A percentile compares a stretch with the other conserved stretches of the same genome.
Evolutionary conservation across 2,329 filamentous ascomycete genomes (phyloP).

Genomic region (Phaeosphaeriaceae sp.): DNA sequence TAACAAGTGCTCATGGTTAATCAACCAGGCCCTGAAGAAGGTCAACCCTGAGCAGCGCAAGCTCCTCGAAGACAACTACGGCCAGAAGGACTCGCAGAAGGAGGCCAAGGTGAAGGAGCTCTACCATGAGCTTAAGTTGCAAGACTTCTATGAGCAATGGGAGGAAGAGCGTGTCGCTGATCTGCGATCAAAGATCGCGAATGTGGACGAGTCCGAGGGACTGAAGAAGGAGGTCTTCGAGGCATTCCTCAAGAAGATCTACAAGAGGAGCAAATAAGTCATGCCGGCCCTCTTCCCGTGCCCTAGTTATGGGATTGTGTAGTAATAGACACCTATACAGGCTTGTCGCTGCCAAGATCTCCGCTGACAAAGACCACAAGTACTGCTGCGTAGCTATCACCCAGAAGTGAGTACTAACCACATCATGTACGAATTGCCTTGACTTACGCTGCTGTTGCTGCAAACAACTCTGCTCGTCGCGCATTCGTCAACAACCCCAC

Average conservation of each 20-base stretch:
- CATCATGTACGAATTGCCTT: neutral
- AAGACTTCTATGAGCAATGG: conserved; percentile 84
- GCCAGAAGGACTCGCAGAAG: conserved; percentile 82
- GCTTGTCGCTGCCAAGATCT: conserved; percentile 6
- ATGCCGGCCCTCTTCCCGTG: too few species aligned
- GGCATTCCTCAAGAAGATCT: conserved; percentile 92
- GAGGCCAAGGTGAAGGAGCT: conserved; percentile 89
- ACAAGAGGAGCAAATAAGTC: conserved; percentile 90
- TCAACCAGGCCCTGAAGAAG: conserved; percentile 89
- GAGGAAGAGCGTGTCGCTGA: conserved; percentile 87
- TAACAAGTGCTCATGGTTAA: conserved; percentile 99
- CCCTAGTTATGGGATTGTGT: too few species aligned
- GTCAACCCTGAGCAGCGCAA: conserved; percentile 85
- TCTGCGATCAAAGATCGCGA: conserved; percentile 75
- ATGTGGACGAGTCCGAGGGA: conserved; percentile 84
- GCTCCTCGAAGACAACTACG: conserved; percentile 91
- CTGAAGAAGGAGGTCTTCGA: conserved; percentile 92
- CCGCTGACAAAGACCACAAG: conserved; percentile 27
- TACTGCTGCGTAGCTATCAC: conserved; percentile 21
- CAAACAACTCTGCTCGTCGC: conserved; percentile 22
- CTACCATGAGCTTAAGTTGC: conserved; percentile 83
- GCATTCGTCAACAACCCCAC: conserved; percentile 23
- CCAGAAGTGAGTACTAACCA: neutral
- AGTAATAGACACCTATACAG: neutral
- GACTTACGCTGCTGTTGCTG: conserved; percentile 21